phyloP scores from a whole-genome alignment of 352 stramenopile genomes.

The Achlya hypogyna region DNA sequence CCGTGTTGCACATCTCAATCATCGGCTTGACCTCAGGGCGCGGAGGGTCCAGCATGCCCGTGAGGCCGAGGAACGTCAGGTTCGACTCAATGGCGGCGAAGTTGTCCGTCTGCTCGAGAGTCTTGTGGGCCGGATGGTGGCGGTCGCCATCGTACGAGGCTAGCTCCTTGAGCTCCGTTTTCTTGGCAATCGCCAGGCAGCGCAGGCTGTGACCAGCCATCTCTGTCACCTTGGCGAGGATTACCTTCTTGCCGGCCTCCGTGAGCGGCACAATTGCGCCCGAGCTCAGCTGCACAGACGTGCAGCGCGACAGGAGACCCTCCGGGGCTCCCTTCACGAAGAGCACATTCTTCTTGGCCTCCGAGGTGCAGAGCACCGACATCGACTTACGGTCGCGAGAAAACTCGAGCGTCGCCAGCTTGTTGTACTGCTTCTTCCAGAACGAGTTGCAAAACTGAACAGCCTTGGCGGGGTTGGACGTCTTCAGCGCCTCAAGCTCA shows the following conservation, averaged over 20 bases:
- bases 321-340: conserved; percentile 99
- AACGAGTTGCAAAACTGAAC: conserved; percentile 79
- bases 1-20: conserved; percentile 92
- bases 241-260: conserved; percentile 65
- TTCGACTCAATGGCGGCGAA: conserved; percentile 93
- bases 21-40: conserved; percentile 93
- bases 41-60: conserved; percentile 98
- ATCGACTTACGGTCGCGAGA: conserved; percentile 97
- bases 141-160: conserved; percentile 73
- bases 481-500: conserved; percentile 45
- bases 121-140: conserved; percentile 76
- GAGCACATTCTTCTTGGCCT: conserved; percentile 84
- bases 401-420: conserved; percentile 94
- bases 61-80: conserved; percentile 96
- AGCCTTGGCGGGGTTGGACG: conserved; percentile 52
- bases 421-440: conserved; percentile 76
- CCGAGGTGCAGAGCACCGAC: conserved; percentile 88
- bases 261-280: conserved; percentile 90
- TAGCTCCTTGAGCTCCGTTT: conserved; percentile 84
- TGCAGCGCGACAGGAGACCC: conserved; percentile 94
- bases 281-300: conserved; percentile 87
- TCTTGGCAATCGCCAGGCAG: conserved; percentile 94
- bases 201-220: conserved; percentile 91
- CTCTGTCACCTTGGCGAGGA: conserved; percentile 86
- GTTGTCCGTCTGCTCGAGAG: conserved; percentile 69